Evolutionary conservation across 331 rosid species (phyloP), one percentile per base, ranked within the genome.

Genomic region (Spiraea crenata): DNA sequence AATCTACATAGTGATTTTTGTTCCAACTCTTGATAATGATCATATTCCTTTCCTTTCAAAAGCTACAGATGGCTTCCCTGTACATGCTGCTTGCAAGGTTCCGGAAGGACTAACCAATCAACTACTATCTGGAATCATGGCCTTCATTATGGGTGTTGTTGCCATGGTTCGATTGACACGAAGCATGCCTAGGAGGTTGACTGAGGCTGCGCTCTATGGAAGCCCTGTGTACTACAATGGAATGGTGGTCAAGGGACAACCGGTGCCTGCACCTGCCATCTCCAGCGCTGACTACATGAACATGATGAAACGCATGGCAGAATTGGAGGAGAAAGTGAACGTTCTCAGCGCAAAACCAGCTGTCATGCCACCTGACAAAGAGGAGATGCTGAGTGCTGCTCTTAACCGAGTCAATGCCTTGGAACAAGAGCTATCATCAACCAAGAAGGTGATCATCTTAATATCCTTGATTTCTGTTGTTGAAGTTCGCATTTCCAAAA

Each of bases 241-340:
- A 17, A 52, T 76, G 17, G 49, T 57, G 80, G 65, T 71, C 44
- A 87, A 84, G 70, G 76, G 79, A 34, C 82, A 71, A 40, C 77
- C 69, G 56, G 57, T 80, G 73, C 77, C 83, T 71, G 76, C 82
- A 16, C 83, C 88, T 14, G 20, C 35, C 39, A 63, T 89, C 64
- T 74, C 92, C 75, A 74, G 45, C 31, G 61, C 73, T 16, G 95
- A 88, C 31, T 85, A 87, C 69, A 83, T 74, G 85, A 55, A 75
- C 46, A 13, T 89, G 88, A 86, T 87, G 89, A 95, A 85, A 74
- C 93, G 90, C 78, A 91, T 91, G 95, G 85, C 88, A 5, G 97
- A 89, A 42, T 78, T 95, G 11, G 99, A 91, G 71, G 92, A 87
- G 60, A 89, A 77, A 75, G 89, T 95, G 51, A 82, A 48, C 3